These are phyloP conservation scores for Nemophila menziesii DNA, from an alignment of 257 asterid genomes.

Conservation along the genomic window DNA sequence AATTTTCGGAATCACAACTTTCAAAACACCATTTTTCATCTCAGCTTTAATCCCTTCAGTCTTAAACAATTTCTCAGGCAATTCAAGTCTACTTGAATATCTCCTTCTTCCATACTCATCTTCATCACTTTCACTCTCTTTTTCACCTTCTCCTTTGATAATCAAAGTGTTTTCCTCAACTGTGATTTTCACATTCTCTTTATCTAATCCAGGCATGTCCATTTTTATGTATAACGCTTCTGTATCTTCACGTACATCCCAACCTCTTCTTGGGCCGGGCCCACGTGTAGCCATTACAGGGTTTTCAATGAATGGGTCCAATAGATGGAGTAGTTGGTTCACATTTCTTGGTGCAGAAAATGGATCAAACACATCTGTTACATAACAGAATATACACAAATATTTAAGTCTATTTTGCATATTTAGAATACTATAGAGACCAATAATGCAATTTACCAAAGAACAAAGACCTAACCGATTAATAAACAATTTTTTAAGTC, in stretches of 20 bases:
- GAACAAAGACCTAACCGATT: too few species aligned
- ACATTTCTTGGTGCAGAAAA: slow-evolving; percentile 49
- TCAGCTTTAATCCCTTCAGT: slow-evolving; percentile 28
- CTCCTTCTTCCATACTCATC: slow-evolving; percentile 15
- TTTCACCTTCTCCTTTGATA: slow-evolving; percentile 24
- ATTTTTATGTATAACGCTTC: slow-evolving; percentile 16
- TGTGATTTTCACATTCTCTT: slow-evolving; percentile 25
- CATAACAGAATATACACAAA: too few species aligned
- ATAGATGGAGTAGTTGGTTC: slow-evolving; percentile 52
- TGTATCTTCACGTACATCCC: slow-evolving; percentile 30
- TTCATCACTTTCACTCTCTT: slow-evolving; percentile 17
- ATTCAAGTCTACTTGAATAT: slow-evolving; percentile 22
- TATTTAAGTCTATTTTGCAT: too few species aligned
- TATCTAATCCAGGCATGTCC: slow-evolving; percentile 43
- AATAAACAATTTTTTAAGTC: too few species aligned
- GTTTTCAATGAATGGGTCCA: slow-evolving; percentile 48
- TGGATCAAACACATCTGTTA: slow-evolving; percentile 48
- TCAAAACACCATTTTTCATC: slow-evolving; percentile 39
- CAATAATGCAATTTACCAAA: too few species aligned
- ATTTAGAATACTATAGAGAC: too few species aligned
- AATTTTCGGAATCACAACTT: slow-evolving; percentile 27
- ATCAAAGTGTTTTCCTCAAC: slow-evolving; percentile 31
- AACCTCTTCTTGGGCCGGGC: slow-evolving; percentile 14
- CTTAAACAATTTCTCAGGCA: slow-evolving; percentile 22
- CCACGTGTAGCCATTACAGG: slow-evolving; percentile 11